Conservation (phyloP, 495 filamentous ascomycete species). For the Hypoxylon fragiforme region DNA sequence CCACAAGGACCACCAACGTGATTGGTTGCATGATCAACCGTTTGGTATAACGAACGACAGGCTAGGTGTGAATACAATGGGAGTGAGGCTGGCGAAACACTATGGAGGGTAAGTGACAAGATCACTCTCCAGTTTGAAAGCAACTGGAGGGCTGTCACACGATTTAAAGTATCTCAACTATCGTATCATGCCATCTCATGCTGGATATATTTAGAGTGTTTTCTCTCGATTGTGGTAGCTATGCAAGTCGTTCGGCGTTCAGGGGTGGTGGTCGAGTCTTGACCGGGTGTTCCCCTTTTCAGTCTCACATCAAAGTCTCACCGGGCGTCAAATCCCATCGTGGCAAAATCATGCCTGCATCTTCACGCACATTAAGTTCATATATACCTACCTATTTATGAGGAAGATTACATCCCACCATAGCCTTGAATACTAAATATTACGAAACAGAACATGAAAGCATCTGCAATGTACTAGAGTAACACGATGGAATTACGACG, state of each 20-base stretch:
- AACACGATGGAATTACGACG: constrained; percentile 1
- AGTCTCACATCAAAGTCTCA: constrained; percentile 26
- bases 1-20: constrained; percentile 30
- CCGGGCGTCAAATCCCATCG: constrained; percentile 21
- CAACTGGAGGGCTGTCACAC: constrained; percentile 24
- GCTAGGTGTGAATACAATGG: background rate
- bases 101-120: constrained; percentile 14
- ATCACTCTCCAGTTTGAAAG: constrained; percentile 13
- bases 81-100: constrained; percentile 3
- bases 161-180: constrained; percentile 31
- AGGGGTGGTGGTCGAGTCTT: constrained; percentile 16
- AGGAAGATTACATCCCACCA: background rate
- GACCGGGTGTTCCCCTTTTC: constrained; percentile 18
- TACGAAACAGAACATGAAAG: too few relatives aligned
- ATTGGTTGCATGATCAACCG: constrained; percentile 29
- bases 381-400: background rate
- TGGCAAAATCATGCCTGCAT: constrained; percentile 9
- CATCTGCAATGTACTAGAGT: too few relatives aligned
- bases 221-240: constrained; percentile 15
- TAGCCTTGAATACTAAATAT: too few relatives aligned
- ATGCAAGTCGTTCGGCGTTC: constrained; percentile 8
- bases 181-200: constrained; percentile 4
- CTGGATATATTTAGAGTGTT: constrained; percentile 19
- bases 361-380: constrained; percentile 24
- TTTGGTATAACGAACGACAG: background rate